Evolutionary conservation across 495 filamentous ascomycete species (phyloP), one percentile per base, ranked within the genome.

Genomic region (Penicillium tannophilum): DNA sequence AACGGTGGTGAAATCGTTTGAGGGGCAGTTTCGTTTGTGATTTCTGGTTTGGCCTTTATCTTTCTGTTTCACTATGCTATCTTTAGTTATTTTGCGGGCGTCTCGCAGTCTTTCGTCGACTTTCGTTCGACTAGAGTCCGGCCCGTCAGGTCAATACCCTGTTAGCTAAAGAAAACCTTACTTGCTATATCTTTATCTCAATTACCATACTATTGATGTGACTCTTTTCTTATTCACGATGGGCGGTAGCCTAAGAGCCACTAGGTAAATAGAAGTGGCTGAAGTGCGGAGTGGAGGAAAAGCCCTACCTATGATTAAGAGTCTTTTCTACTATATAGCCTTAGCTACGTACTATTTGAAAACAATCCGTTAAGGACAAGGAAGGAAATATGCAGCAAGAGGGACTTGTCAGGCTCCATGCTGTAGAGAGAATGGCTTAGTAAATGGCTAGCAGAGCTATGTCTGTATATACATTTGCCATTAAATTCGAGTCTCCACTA

Each of bases 111-210:
- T 17, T n/a, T 41, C 14, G 14, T 41, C 14, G 39, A 17, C 39
- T 4, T 11, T 33, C 26, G 39, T 44, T 6, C 46, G n/a, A 43
- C 4, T 16, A 20, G 48, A 35, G 39, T n/a, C 41, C 10, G 14
- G 36, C 56, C 50, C 35, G 23, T 36, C 51, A 4, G 30, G 54
- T 47, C 31, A 58, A 64, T 66, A 62, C 55, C 60, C 57, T 63
- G 50, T 61, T 59, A 59, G 61, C 58, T 41, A 19, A 58, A 44
- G n/a, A 23, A 54, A 52, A 44, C 50, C 4, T 16, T 47, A 58
- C 8, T 30, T 7, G 45, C 19, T 19, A 11, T 58, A 39, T 41
- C 19, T 14, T 48, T 4, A 4, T 47, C 4, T 28, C 45, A 41
- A 36, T 36, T 36, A 36, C 14, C 33, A 7, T 4, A 28, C 1